Conservation (phyloP, 306 rosid species). For the Acacia confusa region DNA sequence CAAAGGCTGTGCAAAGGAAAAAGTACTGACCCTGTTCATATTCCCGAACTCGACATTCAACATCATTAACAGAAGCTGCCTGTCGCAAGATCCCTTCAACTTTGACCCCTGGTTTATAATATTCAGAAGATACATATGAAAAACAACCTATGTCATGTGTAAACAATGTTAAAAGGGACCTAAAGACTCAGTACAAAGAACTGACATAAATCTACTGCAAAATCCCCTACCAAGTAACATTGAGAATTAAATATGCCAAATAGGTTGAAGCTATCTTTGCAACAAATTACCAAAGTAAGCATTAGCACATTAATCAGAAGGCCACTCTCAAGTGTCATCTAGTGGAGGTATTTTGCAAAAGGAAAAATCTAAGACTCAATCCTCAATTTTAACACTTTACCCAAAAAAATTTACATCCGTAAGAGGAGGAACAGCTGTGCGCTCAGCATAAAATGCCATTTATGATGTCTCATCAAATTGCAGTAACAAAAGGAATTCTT, state of each 20-base stretch:
- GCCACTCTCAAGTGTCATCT: neutral
- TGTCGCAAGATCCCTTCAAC: constrained; percentile 85
- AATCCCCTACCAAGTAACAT: neutral
- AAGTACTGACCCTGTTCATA: constrained; percentile 70
- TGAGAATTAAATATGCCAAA: neutral
- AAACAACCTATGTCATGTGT: neutral
- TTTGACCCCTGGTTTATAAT: constrained; percentile 54
- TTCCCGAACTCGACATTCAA: constrained; percentile 68
- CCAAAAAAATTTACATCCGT: neutral
- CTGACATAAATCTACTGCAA: constrained; percentile 2
- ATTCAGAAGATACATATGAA: constrained; percentile 33
- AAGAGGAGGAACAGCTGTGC: neutral
- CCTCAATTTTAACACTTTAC: neutral
- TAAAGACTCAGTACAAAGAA: neutral
- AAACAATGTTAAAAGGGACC: constrained; percentile 27
- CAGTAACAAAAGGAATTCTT: neutral
- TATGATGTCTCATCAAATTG: neutral
- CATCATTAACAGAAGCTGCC: constrained; percentile 89
- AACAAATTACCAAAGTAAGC: neutral
- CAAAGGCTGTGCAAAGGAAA: constrained; percentile 9
- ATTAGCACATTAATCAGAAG: neutral
- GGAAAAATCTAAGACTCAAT: neutral
- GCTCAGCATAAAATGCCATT: neutral
- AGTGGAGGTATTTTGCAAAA: neutral
- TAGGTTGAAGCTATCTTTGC: neutral